Conservation (phyloP, 2,329 filamentous ascomycete species). For the Scedosporium apiospermum region DNA sequence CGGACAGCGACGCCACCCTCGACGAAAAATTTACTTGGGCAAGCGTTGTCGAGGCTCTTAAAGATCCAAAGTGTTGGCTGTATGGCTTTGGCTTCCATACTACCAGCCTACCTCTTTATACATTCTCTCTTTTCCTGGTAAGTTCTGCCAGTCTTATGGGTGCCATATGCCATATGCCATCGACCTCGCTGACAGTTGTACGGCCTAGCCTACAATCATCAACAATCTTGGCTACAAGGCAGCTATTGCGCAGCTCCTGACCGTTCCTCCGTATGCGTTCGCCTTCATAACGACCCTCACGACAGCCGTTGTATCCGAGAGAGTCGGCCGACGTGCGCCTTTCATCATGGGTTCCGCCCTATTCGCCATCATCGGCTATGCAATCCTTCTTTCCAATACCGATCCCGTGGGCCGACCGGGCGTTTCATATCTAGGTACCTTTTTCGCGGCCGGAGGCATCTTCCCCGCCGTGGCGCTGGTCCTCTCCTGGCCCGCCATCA, state of each 20-base stretch:
- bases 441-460: slow-evolving; percentile 56
- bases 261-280: slow-evolving; percentile 55
- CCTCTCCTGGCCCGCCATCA: slow-evolving; percentile 62
- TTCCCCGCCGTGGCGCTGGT: slow-evolving; percentile 56
- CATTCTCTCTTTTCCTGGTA: slow-evolving; percentile 44
- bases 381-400: slow-evolving; percentile 45
- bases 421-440: slow-evolving; percentile 47
- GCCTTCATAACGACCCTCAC: slow-evolving; percentile 49
- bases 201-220: slow-evolving; percentile 38
- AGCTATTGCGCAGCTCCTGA: slow-evolving; percentile 46
- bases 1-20: slow-evolving; percentile 60
- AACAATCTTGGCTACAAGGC: slow-evolving; percentile 42
- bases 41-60: slow-evolving; percentile 53
- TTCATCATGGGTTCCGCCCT: slow-evolving; percentile 52
- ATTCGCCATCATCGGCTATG: slow-evolving; percentile 53
- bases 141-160: too few species aligned
- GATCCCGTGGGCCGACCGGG: slow-evolving; percentile 38
- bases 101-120: slow-evolving; percentile 55
- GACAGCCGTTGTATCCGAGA: slow-evolving; percentile 52
- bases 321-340: slow-evolving; percentile 43
- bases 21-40: slow-evolving; percentile 60
- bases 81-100: slow-evolving; percentile 66
- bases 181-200: not conserved
- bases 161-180: too few species aligned
- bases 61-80: slow-evolving; percentile 62